phyloP scores from a whole-genome alignment of 768 basidiomycete species.

The Calvatia gigantea region DNA sequence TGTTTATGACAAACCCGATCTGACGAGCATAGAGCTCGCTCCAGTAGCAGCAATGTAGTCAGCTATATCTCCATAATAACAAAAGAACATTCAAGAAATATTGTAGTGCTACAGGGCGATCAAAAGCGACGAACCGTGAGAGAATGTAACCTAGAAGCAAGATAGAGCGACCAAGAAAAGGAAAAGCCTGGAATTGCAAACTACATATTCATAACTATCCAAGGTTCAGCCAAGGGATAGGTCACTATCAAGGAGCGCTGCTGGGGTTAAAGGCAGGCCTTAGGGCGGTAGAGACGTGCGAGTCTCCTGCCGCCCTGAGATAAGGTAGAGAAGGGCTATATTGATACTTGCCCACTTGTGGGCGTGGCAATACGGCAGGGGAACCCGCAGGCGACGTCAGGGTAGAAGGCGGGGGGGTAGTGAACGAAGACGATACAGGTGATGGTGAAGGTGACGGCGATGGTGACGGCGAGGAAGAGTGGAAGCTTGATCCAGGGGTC shows the following conservation, averaged over 20 bases:
- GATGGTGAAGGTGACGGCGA: conserved; percentile 19
- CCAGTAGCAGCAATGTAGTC: background rate
- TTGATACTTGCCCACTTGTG: conserved; percentile 1
- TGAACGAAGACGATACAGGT: background rate
- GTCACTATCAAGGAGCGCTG: background rate
- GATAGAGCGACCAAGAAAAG: background rate
- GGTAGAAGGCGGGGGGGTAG: conserved; percentile 6
- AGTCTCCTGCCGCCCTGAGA: conserved; percentile 25
- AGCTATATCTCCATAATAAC: background rate
- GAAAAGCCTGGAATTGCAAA: background rate
- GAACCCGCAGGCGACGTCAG: conserved; percentile 9
- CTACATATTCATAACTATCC: background rate
- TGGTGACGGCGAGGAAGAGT: conserved; percentile 17
- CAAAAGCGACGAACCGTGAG: background rate
- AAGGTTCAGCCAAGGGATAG: background rate
- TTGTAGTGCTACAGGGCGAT: background rate
- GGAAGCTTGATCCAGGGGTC: conserved; percentile 17
- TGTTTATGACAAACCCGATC: background rate
- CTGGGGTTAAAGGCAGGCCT: conserved; percentile 27
- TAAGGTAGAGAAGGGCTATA: conserved; percentile 31
- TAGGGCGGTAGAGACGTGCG: conserved; percentile 31
- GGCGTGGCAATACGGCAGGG: conserved; percentile 3
- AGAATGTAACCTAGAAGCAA: background rate
- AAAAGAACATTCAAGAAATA: background rate
- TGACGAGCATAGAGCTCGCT: background rate